phyloP scores from a whole-genome alignment of 495 filamentous ascomycete genomes.

The Terfezia boudieri region DNA sequence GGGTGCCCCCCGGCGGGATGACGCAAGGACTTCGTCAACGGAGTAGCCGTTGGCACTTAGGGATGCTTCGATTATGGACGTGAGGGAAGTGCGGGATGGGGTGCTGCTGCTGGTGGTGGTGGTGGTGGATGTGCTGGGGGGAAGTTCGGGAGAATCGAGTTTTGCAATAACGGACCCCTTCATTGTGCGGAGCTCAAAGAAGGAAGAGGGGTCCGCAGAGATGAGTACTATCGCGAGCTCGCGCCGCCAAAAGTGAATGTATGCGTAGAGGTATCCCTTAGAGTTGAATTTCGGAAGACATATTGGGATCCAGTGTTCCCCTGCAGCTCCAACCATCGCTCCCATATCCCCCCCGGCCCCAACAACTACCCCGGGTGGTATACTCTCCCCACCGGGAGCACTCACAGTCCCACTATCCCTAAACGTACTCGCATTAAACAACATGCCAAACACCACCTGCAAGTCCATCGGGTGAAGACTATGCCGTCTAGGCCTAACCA shows the following conservation, averaged over 20 bases:
- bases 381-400: too few relatives aligned
- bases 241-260: conserved; percentile 66
- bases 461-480: conserved; percentile 89
- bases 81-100: conserved; percentile 2
- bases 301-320: conserved; percentile 93
- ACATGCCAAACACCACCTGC: conserved; percentile 95
- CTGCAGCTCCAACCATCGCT: conserved; percentile 33
- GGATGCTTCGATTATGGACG: conserved; percentile 51
- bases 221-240: conserved; percentile 83
- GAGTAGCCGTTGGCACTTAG: conserved; percentile 46
- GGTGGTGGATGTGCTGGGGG: too few relatives aligned
- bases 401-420: conserved; percentile 26
- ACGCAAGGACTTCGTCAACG: conserved; percentile 53
- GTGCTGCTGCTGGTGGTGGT: too few relatives aligned
- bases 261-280: conserved; percentile 96
- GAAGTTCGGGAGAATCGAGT: background rate
- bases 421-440: conserved; percentile 83
- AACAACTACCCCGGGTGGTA: conserved; percentile 21
- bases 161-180: conserved; percentile 53
- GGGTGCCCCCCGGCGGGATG: too few relatives aligned
- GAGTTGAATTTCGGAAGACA: conserved; percentile 96
- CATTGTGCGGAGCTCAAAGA: conserved; percentile 75
- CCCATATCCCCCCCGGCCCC: conserved; percentile 29
- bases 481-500: conserved; percentile 82
- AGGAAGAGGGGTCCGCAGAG: conserved; percentile 74